Evolutionary conservation across 2,329 filamentous ascomycete species (phyloP).

Genomic region (Alternaria ethzedia): DNA sequence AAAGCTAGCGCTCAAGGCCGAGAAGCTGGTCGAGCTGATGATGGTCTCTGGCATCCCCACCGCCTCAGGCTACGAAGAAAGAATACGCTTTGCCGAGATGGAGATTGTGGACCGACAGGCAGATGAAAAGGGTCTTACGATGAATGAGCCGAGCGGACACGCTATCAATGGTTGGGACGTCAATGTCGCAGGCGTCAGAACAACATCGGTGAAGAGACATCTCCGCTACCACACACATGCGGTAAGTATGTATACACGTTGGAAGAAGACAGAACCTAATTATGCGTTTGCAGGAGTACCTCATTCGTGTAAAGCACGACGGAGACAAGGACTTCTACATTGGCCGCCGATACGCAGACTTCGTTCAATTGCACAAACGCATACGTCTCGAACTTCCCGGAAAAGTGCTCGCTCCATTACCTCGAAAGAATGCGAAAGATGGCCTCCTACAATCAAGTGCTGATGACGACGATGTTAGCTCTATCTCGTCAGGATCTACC

Average conservation of each 20-base stretch:
- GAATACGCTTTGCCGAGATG: conserved; percentile 94
- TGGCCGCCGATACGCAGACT: conserved; percentile 87
- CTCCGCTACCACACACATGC: conserved; percentile 91
- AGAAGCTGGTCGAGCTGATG: conserved; percentile 98
- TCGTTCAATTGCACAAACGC: conserved; percentile 77
- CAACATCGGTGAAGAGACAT: conserved; percentile 81
- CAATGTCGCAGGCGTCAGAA: conserved; percentile 88
- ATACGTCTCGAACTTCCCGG: conserved; percentile 87
- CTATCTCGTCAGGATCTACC: conserved; percentile 80
- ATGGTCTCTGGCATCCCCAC: conserved; percentile 98
- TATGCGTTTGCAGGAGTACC: conserved; percentile 70
- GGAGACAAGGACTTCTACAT: conserved; percentile 79
- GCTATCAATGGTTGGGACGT: conserved; percentile 96
- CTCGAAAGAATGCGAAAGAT: conserved; percentile 88
- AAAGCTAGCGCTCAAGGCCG: conserved; percentile 89
- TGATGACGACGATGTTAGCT: conserved; percentile 74
- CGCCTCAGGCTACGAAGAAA: conserved; percentile 95
- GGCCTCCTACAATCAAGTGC: conserved; percentile 65
- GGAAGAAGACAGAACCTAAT: conserved; percentile 4
- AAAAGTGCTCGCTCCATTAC: conserved; percentile 83
- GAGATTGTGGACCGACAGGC: conserved; percentile 94
- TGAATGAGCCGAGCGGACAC: conserved; percentile 88
- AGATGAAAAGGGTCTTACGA: conserved; percentile 86
- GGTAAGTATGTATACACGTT: conserved; percentile 57
- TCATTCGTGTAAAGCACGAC: conserved; percentile 82